These are phyloP conservation scores for Botrytis sinoallii DNA, from an alignment of 2,329 filamentous ascomycete species.

Conservation along the genomic window DNA sequence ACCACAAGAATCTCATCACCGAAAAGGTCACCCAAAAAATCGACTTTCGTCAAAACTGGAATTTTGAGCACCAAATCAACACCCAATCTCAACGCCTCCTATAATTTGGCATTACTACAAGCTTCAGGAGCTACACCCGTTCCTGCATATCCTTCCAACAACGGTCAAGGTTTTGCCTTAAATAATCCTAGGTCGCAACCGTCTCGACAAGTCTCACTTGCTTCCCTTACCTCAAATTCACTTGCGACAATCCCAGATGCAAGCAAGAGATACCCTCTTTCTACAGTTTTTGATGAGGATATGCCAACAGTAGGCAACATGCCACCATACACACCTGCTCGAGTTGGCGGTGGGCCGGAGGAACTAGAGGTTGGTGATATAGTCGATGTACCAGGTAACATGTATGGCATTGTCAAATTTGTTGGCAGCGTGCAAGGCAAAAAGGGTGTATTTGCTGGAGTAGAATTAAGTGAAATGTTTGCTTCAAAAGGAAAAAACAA, in stretches of 20 bases:
- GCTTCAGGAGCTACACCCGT: constrained; percentile 14
- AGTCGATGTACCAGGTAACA: constrained; percentile 90
- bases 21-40: constrained; percentile 17
- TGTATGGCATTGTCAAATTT: constrained; percentile 88
- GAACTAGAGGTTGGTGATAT: constrained; percentile 72
- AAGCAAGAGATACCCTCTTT: constrained; percentile 59
- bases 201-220: constrained; percentile 67
- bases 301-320: constrained; percentile 44
- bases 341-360: constrained; percentile 44
- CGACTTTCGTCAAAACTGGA: constrained; percentile 9
- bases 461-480: constrained; percentile 81
- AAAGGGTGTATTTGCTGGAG: constrained; percentile 85
- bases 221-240: constrained; percentile 62
- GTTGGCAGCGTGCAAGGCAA: constrained; percentile 84
- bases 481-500: constrained; percentile 87
- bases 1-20: constrained; percentile 5
- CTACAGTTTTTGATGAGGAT: constrained; percentile 50
- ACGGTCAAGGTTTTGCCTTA: constrained; percentile 8
- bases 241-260: constrained; percentile 66
- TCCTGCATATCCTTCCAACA: neutral
- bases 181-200: constrained; percentile 8
- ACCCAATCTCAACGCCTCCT: constrained; percentile 52
- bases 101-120: constrained; percentile 23
- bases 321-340: constrained; percentile 53
- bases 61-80: constrained; percentile 49